A percentile compares a stretch with the other conserved stretches of the same genome.
Conservation (phyloP, 2,329 filamentous ascomycete species). For the Metarhizium robertsii region DNA sequence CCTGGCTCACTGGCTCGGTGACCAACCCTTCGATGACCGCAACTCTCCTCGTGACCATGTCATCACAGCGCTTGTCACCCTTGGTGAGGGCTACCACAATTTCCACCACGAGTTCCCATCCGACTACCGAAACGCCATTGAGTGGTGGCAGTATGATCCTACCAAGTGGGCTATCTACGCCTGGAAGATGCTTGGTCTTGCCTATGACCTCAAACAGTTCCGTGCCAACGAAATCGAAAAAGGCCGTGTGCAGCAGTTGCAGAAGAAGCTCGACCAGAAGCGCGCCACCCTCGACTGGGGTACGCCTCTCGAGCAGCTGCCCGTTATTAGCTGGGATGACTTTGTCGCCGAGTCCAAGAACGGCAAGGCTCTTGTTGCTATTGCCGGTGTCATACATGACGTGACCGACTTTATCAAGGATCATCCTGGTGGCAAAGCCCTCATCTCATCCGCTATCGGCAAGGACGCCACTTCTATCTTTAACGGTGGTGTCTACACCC, state of each 20-base stretch:
- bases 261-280: conserved; percentile 91
- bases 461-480: conserved; percentile 88
- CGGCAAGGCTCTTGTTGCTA: conserved; percentile 65
- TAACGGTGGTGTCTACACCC: conserved; percentile 84
- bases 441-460: conserved; percentile 73
- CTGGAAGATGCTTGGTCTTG: conserved; percentile 77
- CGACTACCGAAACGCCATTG: conserved; percentile 84
- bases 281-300: conserved; percentile 78
- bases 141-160: conserved; percentile 86
- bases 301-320: conserved; percentile 73
- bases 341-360: conserved; percentile 69
- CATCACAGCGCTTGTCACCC: conserved; percentile 74
- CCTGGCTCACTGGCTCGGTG: conserved; percentile 81
- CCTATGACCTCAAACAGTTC: conserved; percentile 85
- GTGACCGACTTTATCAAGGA: conserved; percentile 78
- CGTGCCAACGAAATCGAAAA: conserved; percentile 88
- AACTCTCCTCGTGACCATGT: conserved; percentile 85
- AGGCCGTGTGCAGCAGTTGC: conserved; percentile 76
- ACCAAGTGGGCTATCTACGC: conserved; percentile 84
- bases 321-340: conserved; percentile 79
- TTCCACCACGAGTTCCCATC: conserved; percentile 94
- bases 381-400: conserved; percentile 82
- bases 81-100: conserved; percentile 89
- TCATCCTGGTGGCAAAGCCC: conserved; percentile 81
- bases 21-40: conserved; percentile 87